These are phyloP conservation scores for Penicillium sp. DNA, from an alignment of 2,329 filamentous ascomycete genomes.

Conservation along the genomic window DNA sequence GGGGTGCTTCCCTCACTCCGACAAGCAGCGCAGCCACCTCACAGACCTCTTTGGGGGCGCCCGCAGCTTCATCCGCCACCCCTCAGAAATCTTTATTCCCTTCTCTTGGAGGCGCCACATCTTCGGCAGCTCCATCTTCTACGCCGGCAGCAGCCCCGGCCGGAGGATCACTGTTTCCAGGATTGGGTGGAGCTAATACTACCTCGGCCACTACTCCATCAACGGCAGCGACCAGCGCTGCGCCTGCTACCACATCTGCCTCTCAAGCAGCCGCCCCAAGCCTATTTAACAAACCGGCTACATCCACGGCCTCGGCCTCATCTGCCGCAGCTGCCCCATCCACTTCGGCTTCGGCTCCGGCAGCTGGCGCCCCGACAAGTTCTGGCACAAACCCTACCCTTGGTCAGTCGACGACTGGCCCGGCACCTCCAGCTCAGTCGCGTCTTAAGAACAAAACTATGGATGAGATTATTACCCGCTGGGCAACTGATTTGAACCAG, in stretches of 20 bases:
- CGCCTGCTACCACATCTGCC: conserved; percentile 34
- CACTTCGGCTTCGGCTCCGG: conserved; percentile 29
- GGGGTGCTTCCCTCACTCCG: conserved; percentile 17
- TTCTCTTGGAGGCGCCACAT: conserved; percentile 31
- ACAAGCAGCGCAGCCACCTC: conserved; percentile 19
- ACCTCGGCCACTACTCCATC: conserved; percentile 33
- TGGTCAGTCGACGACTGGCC: conserved; percentile 77
- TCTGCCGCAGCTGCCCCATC: conserved; percentile 35
- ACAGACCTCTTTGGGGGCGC: conserved; percentile 27
- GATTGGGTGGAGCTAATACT: conserved; percentile 33
- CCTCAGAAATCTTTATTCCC: conserved; percentile 42
- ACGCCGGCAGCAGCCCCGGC: conserved; percentile 36
- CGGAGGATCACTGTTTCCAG: conserved; percentile 33
- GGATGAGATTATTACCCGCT: conserved; percentile 97
- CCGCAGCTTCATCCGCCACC: conserved; percentile 35
- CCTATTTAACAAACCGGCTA: conserved; percentile 33
- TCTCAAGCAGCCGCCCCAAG: conserved; percentile 25
- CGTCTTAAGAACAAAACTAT: conserved; percentile 98
- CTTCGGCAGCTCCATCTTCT: conserved; percentile 35
- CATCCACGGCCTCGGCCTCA: conserved; percentile 28
- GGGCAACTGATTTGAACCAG: conserved; percentile 92
- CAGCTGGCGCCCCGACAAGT: conserved; percentile 30
- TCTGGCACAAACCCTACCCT: conserved; percentile 45
- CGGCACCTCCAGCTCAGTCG: conserved; percentile 77
- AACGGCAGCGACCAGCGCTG: conserved; percentile 34